phyloP scores from a whole-genome alignment of 2,329 filamentous ascomycete species.

The Sphaerostilbella broomeana region DNA sequence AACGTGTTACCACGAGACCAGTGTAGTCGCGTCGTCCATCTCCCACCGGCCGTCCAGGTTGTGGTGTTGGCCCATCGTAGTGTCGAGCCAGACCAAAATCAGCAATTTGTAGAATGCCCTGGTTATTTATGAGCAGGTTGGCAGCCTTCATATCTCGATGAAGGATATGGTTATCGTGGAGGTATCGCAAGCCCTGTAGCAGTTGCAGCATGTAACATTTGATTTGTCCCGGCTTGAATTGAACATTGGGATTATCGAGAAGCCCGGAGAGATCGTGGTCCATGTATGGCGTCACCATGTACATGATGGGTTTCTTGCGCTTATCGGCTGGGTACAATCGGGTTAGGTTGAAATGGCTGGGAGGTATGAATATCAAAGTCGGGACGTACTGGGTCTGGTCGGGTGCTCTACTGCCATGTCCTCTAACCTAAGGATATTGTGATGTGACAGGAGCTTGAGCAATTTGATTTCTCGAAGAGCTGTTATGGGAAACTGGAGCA shows the following conservation, averaged over 20 bases:
- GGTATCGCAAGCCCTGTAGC: conserved; percentile 79
- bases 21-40: conserved; percentile 88
- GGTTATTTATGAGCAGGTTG: conserved; percentile 93
- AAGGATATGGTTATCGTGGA: conserved; percentile 84
- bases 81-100: conserved; percentile 93
- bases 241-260: conserved; percentile 86
- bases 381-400: conserved; percentile 49
- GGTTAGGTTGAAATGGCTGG: neutral
- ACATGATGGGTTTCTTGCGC: conserved; percentile 79
- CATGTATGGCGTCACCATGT: conserved; percentile 99
- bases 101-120: conserved; percentile 88
- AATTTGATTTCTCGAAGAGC: conserved; percentile 96
- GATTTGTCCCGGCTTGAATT: conserved; percentile 82
- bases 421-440: conserved; percentile 77
- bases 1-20: conserved; percentile 90
- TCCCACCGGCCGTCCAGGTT: conserved; percentile 70
- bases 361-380: neutral
- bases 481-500: conserved; percentile 83
- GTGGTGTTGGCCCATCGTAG: conserved; percentile 79
- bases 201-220: conserved; percentile 97
- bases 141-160: conserved; percentile 99
- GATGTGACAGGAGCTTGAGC: conserved; percentile 87
- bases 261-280: conserved; percentile 97
- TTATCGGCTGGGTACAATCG: conserved; percentile 53
- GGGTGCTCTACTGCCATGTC: conserved; percentile 92